Evolutionary conservation across 2,329 filamentous ascomycete species (phyloP), one percentile per base, ranked within the genome.

Genomic region (Ophiostoma quercus): DNA sequence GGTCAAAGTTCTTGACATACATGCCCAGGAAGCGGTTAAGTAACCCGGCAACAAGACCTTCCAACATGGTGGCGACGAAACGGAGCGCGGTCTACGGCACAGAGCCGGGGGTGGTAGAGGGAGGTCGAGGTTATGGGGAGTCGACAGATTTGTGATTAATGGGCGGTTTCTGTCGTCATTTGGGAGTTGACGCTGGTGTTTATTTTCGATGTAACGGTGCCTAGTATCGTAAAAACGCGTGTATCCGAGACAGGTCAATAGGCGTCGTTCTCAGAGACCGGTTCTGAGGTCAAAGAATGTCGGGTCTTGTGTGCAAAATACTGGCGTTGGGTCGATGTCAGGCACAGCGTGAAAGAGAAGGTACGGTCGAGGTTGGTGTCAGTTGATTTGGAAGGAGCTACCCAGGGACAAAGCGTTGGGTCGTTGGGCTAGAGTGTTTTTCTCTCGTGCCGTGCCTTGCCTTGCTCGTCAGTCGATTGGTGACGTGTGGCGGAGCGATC

Each of bases 1-100:
- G 92, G 80, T 99, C 95, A 79, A 99, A 99, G 82, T 99, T 98
- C 86, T 96, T 94, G 80, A 99, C 94, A 80, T 99, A 99, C 91
- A 98, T 97, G 85, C 95, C 96, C 87, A 99, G 83, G 82, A 99
- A 98, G 84, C 96, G 91, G 84, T 99, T 99, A 76, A 99, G 90
- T 84, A 99, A 85, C 81, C 94, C 96, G 76, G 95, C 93, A 74
- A 98, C 95, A 75, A 99, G 86, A 75, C 94, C 92, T 86, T 99
- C 95, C 82, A 99, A 88, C 95, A 99, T 99, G 77, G 79, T 85
- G 84, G 82, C 79, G n/a, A n/a, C 34, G 34, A 14, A n/a, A 43
- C 39, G 65, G 65, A n/a, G 39, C 65, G 65, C 65, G 12, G 65
- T 66, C 39, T 43, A 47, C 65, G 16, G 39, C 65, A 39, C 65